Evolutionary conservation across 2,329 filamentous ascomycete species (phyloP), one percentile per base, ranked within the genome.

Genomic region (Penicillium brevicompactum): DNA sequence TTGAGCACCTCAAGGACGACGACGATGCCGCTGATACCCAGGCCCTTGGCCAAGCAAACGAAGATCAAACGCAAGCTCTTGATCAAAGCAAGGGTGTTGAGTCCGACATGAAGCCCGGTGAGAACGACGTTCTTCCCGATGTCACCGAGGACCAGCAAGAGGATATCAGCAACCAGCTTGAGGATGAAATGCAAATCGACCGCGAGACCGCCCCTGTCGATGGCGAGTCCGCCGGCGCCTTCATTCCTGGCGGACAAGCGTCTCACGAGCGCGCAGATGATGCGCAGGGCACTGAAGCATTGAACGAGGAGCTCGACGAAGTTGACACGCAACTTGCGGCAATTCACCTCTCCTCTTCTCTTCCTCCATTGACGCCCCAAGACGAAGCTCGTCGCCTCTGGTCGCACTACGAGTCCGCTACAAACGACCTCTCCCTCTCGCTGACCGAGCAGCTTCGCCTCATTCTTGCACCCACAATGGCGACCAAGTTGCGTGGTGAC

Each of bases 391-490:
- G 91, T 56, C 81, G 85, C 49, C 85, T 93, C 66, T 99, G 95
- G 94, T 84, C 86, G 9, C 82, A 87, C 55, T 94, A 96, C 76
- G 92, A 97, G 74, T 82, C 83, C 57, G 84, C 87, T 52, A 97
- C 94, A 0, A 91, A 94, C 61, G 83, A 89, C 46, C 87, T 97
- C 53, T 95, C 94, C 0, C 84, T 96, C 53, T 88, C 91, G 1
- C 82, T 99, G 13, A 96, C 93, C 1, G 94, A 96, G 61, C 94
- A 97, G 70, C 87, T 99, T 16, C 91, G 94, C 24, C 86, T 99
- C 13, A 97, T 99, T 67, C 87, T 99, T 38, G 91, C 91, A 0
- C 94, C 95, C 0, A 97, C 93, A 0, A 87, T 96, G 50, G 92
- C 93, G 1, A 97, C 94, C 37, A 99, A 97, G 70, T 89, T 99